Conservation (phyloP, 1,284 basidiomycete genomes). For the Cerrena zonata region DNA sequence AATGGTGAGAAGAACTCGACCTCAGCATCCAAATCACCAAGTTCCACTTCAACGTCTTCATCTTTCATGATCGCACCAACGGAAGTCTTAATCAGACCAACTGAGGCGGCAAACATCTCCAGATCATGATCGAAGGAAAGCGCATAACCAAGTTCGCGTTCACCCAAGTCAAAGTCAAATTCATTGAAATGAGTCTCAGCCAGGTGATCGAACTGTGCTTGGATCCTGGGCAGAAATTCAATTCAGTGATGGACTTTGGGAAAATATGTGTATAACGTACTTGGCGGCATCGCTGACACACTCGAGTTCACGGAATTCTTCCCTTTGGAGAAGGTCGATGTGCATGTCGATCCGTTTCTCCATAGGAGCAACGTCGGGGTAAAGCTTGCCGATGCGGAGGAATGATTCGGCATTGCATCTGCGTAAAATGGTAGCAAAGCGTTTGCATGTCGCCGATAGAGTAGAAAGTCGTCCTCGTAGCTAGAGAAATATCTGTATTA, state of each 20-base stretch:
- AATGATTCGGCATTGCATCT: conserved; percentile 79
- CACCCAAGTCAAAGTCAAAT: conserved; percentile 79
- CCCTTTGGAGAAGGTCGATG: conserved; percentile 74
- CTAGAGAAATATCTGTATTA: too few relatives aligned
- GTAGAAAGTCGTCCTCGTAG: conserved; percentile 77
- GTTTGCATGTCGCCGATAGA: conserved; percentile 77
- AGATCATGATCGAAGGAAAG: conserved; percentile 81
- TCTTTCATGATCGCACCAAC: conserved; percentile 71
- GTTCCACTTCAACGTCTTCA: conserved; percentile 68
- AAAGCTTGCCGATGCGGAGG: conserved; percentile 78
- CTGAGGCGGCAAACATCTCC: conserved; percentile 85
- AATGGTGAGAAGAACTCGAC: conserved; percentile 74
- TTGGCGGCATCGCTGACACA: conserved; percentile 84
- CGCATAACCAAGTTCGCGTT: conserved; percentile 81
- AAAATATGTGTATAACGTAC: conserved; percentile 39
- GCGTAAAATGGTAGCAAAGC: conserved; percentile 77
- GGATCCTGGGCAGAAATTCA: conserved; percentile 49
- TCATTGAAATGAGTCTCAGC: conserved; percentile 78
- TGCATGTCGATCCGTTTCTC: conserved; percentile 91
- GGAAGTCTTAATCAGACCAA: conserved; percentile 81
- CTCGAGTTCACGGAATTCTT: conserved; percentile 89
- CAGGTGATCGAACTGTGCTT: conserved; percentile 87
- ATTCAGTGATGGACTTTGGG: background rate
- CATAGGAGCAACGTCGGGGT: conserved; percentile 78
- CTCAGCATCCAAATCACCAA: conserved; percentile 69